A percentile compares a stretch with the other conserved stretches of the same genome.
These are phyloP conservation scores for Protea cynaroides DNA, from an alignment of 164 flowering plant genomes.

Conservation along the genomic window DNA sequence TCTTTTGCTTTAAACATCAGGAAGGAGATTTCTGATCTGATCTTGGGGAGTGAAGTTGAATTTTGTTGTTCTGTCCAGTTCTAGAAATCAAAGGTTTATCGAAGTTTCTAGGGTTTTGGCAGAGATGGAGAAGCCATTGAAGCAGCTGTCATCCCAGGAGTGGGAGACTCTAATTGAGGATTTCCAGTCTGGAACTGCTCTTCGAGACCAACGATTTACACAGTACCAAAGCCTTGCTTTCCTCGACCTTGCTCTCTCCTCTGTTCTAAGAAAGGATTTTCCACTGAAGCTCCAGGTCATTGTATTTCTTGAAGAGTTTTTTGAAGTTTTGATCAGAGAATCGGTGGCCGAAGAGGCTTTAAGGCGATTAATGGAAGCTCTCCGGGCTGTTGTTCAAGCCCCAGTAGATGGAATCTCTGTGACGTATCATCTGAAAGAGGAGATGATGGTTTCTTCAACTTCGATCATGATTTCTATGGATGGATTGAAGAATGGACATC, in stretches of 20 bases:
- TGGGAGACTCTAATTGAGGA: constrained; percentile 83
- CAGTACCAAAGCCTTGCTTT: constrained; percentile 28
- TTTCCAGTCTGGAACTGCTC: constrained; percentile 46
- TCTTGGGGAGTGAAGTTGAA: no score
- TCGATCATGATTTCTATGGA: constrained; percentile 41
- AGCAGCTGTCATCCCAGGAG: constrained; percentile 52
- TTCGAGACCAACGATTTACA: constrained; percentile 37
- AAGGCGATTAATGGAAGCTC: constrained; percentile 47
- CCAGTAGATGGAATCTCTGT: constrained; percentile 41
- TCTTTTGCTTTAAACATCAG: no score
- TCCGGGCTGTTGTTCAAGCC: constrained; percentile 51
- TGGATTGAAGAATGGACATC: constrained; percentile 8
- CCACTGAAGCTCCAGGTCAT: constrained; percentile 44
- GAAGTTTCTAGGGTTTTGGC: not conserved
- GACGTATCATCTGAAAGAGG: constrained; percentile 56
- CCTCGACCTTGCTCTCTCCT: constrained; percentile 51
- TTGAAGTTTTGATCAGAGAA: constrained; percentile 10
- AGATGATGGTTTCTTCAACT: constrained; percentile 52
- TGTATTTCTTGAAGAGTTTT: constrained; percentile 53
- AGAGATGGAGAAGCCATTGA: constrained; percentile 26
- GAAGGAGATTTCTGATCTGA: no score
- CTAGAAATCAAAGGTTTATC: not conserved
- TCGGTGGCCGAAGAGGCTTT: constrained; percentile 15
- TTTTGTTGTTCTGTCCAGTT: no score
- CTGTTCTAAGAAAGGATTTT: constrained; percentile 50